Evolutionary conservation across 208 protist genomes (phyloP).

Genomic region (Trypanosoma mega): DNA sequence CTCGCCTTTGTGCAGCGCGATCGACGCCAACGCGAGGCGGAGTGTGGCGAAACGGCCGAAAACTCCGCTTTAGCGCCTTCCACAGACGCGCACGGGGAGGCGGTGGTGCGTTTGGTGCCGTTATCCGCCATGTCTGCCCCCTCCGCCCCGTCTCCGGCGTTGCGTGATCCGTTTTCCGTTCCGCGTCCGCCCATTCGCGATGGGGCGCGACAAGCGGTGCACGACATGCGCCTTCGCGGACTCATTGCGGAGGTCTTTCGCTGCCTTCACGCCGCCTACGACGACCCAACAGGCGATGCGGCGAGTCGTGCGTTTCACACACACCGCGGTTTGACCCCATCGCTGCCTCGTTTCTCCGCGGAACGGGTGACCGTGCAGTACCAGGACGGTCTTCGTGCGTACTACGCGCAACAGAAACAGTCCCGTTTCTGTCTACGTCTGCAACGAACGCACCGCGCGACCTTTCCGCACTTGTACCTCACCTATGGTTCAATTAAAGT

Average conservation of each 20-base stretch:
- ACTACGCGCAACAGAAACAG: constrained; percentile 83
- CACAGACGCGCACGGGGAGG: too few species aligned
- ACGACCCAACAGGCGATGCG: constrained; percentile 4
- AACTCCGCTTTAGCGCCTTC: too few species aligned
- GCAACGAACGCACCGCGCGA: constrained; percentile 53
- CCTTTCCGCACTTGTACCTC: constrained; percentile 83
- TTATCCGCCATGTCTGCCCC: too few species aligned
- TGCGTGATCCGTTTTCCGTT: constrained; percentile 43
- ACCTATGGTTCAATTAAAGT: constrained; percentile 90
- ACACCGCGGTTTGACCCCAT: too few species aligned
- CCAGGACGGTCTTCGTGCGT: constrained; percentile 72
- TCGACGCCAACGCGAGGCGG: too few species aligned
- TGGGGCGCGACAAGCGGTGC: constrained; percentile 42
- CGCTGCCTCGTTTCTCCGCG: constrained; percentile 27
- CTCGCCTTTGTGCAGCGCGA: constrained; percentile 42
- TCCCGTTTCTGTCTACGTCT: constrained; percentile 73
- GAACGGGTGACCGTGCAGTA: constrained; percentile 69
- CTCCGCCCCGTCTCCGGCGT: too few species aligned
- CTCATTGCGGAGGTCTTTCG: constrained; percentile 74
- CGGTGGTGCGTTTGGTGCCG: background rate
- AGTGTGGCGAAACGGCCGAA: too few species aligned
- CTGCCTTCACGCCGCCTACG: constrained; percentile 61
- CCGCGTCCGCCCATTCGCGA: constrained; percentile 43
- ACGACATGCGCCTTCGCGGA: constrained; percentile 38
- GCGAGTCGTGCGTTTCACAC: background rate